Evolutionary conservation across 2,329 filamentous ascomycete species (phyloP), one percentile per base, ranked within the genome.

Genomic region (Pestalotiopsis sp.): DNA sequence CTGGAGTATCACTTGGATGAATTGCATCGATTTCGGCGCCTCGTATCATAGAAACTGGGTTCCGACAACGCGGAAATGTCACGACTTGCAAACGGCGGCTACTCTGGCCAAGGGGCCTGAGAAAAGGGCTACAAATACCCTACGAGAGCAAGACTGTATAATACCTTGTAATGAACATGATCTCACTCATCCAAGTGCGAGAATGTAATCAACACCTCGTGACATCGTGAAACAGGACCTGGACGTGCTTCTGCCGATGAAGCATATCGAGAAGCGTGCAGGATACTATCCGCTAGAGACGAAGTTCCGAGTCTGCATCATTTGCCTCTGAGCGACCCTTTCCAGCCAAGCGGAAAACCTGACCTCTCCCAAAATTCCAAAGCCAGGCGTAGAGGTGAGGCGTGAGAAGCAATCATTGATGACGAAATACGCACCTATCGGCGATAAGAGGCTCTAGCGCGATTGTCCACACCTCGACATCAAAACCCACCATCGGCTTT

Each of bases 351-450:
- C 9, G 30, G 2, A 35, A 2, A 35, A 35, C 7, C 7, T 35
- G 7, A 35, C 30, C 30, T 44, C 11, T 44, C 40, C 3, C 17
- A 14, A 22, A 57, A 22, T 26, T 14, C 55, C 55, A 22, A n/a
- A 58, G 24, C 14, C 56, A 26, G 17, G 17, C 56, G 14, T 57
- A n/a, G 35, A 62, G 20, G 26, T 14, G 17, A n/a, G 59, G 11
- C n/a, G 39, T 22, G 38, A 40, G 35, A 48, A 24, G 5, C 11
- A 62, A 14, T 26, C 35, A 39, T 35, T 35, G 30, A 66, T 68
- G 67, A 65, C 67, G 67, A 68, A 52, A 65, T 65, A 68, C 65
- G 17, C 40, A 68, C 44, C 65, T 68, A 68, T 68, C 67, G 58
- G 63, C 58, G 67, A 68, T 68, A 68, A 68, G 63, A 24, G n/a